Percentiles rank a stretch among this genome's conserved stretches.
These are phyloP conservation scores for Trichophyton equinum DNA, from an alignment of 2,329 filamentous ascomycete genomes.

Conservation along the genomic window DNA sequence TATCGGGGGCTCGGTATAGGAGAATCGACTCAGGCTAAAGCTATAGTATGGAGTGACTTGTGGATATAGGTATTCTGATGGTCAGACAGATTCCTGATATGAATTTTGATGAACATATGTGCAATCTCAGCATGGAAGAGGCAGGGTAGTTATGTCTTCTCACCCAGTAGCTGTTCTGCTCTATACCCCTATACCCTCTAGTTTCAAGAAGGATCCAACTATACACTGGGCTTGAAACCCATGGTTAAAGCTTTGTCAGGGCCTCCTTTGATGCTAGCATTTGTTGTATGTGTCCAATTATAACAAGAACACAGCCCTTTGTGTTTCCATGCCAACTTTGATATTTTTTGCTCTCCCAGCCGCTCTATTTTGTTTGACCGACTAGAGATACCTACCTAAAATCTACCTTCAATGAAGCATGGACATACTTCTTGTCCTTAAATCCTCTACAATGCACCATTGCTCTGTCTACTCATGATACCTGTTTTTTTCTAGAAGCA, in stretches of 20 bases:
- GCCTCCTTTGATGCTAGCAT: background rate
- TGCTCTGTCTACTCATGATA: background rate
- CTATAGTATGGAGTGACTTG: background rate
- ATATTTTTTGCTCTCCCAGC: background rate
- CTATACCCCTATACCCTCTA: background rate
- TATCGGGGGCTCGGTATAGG: background rate
- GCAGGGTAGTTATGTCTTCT: conserved; percentile 4
- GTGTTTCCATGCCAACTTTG: background rate
- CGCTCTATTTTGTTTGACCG: background rate
- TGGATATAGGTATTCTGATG: background rate
- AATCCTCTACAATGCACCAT: background rate
- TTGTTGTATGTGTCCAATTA: background rate
- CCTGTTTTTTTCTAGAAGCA: background rate
- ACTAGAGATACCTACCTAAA: background rate
- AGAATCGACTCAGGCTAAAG: background rate
- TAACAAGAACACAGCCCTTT: conserved; percentile 2
- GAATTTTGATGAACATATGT: background rate
- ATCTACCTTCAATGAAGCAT: background rate
- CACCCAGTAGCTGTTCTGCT: background rate
- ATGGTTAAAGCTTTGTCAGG: background rate
- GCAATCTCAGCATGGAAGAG: background rate
- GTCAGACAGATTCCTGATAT: background rate
- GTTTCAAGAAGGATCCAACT: background rate
- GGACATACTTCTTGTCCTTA: background rate
- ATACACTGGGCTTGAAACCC: background rate